Percentiles rank a stretch among this genome's conserved stretches.
phyloP scores from a whole-genome alignment of 495 filamentous ascomycete species.

The Penicillium tannophilum region DNA sequence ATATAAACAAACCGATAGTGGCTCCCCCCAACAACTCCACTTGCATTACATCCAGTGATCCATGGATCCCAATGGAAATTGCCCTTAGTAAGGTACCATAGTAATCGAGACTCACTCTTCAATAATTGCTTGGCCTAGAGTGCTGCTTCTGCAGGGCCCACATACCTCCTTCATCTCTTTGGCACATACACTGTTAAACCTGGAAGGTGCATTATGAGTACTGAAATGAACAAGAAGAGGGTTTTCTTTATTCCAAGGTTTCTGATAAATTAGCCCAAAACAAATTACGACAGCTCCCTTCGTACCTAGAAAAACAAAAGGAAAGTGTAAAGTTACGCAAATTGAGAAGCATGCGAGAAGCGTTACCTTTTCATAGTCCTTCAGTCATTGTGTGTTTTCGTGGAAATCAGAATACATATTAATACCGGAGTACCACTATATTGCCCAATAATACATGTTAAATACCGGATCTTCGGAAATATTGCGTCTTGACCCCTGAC shows the following conservation, averaged over 20 bases:
- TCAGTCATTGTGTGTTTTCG: background rate
- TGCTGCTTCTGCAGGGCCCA: no score
- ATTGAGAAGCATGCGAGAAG: background rate
- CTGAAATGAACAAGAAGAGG: no score
- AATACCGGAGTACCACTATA: background rate
- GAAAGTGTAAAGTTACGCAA: no score
- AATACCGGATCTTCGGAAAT: slow-evolving; percentile 11
- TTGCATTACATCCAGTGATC: background rate
- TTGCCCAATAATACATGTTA: slow-evolving; percentile 1
- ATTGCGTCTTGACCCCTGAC: slow-evolving; percentile 19
- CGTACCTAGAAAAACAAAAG: no score
- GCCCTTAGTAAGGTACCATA: background rate
- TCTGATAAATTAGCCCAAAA: no score
- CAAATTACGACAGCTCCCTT: no score
- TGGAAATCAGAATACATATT: background rate
- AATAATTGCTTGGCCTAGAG: no score
- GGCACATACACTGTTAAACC: no score
- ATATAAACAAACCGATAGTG: slow-evolving; percentile 11
- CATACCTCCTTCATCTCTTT: no score
- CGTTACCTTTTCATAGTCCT: background rate
- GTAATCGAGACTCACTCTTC: no score
- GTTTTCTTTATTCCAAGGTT: no score
- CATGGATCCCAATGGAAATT: background rate
- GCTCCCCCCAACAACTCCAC: background rate
- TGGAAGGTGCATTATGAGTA: no score